A percentile compares a stretch with the other conserved stretches of the same genome.
Evolutionary conservation across 2,329 filamentous ascomycete genomes (phyloP).

Genomic region (Ceratocystis alfenasii): DNA sequence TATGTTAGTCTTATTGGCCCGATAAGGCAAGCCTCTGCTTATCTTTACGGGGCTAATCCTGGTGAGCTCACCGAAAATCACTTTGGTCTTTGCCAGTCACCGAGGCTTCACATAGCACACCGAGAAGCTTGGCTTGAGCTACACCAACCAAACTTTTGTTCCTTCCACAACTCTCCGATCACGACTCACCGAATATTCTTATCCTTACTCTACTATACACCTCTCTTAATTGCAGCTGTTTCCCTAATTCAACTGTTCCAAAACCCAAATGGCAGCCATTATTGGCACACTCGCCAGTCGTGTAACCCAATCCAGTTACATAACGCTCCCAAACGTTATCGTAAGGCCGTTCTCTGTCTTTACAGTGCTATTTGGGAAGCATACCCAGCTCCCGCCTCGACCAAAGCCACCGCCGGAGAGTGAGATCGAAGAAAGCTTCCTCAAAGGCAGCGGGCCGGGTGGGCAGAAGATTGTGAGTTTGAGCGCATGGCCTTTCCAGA

Average conservation of each 20-base stretch:
- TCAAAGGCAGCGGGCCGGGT: conserved; percentile 85
- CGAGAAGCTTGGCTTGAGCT: not conserved
- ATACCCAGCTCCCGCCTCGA: conserved; percentile 61
- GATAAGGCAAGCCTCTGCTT: not conserved
- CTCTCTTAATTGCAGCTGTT: not conserved
- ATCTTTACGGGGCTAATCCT: not conserved
- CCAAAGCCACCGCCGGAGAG: conserved; percentile 59
- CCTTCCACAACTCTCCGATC: not conserved
- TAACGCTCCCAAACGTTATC: conserved; percentile 23
- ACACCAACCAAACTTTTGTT: not conserved
- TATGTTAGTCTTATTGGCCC: not conserved
- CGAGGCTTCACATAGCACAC: not conserved
- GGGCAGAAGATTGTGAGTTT: conserved; percentile 78
- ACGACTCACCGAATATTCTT: not conserved
- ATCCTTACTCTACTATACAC: too few relatives aligned
- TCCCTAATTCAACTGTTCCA: not conserved
- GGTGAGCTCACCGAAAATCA: not conserved
- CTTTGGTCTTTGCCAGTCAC: not conserved
- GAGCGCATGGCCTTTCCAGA: not conserved
- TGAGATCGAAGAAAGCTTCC: conserved; percentile 72
- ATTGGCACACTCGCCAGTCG: not conserved
- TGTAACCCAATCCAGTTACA: not conserved
- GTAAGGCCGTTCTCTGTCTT: not conserved
- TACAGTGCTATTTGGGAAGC: not conserved
- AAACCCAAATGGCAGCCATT: not conserved